phyloP scores from a whole-genome alignment of 2,329 filamentous ascomycete species.

The Penicillium aurantiogriseum region DNA sequence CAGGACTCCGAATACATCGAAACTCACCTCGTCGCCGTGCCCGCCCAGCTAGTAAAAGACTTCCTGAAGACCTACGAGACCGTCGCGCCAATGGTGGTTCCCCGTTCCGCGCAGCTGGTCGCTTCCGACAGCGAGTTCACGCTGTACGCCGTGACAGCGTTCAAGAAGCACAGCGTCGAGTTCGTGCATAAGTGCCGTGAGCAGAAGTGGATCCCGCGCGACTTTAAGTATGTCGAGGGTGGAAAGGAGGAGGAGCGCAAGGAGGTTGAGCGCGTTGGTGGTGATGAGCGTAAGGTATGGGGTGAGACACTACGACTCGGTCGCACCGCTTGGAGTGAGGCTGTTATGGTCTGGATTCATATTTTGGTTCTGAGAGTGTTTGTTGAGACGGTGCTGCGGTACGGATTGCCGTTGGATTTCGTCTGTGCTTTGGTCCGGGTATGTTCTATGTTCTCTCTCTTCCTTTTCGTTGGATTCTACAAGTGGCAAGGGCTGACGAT shows the following conservation, averaged over 20 bases:
- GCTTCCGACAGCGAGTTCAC: slow-evolving; percentile 86
- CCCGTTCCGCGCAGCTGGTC: slow-evolving; percentile 76
- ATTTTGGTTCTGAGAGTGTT: slow-evolving; percentile 88
- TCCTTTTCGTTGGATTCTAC: neutral
- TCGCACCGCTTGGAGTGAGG: slow-evolving; percentile 91
- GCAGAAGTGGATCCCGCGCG: slow-evolving; percentile 89
- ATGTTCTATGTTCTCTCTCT: slow-evolving; percentile 34
- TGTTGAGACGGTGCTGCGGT: slow-evolving; percentile 95
- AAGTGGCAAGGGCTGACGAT: neutral
- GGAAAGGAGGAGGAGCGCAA: slow-evolving; percentile 84
- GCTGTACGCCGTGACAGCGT: slow-evolving; percentile 83
- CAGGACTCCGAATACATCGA: slow-evolving; percentile 95
- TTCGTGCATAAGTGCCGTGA: slow-evolving; percentile 92
- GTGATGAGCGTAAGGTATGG: slow-evolving; percentile 88
- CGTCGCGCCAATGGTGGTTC: slow-evolving; percentile 85
- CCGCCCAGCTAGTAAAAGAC: slow-evolving; percentile 75
- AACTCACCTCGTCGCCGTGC: slow-evolving; percentile 89
- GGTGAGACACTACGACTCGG: slow-evolving; percentile 85
- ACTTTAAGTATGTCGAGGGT: slow-evolving; percentile 90
- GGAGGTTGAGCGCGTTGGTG: slow-evolving; percentile 77
- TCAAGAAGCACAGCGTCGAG: slow-evolving; percentile 85
- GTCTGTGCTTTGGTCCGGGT: slow-evolving; percentile 83
- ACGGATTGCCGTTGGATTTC: slow-evolving; percentile 88
- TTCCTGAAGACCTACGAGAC: slow-evolving; percentile 90
- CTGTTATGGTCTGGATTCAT: slow-evolving; percentile 94